Conservation (phyloP, 306 rosid species). For the Corylus heterophylla region DNA sequence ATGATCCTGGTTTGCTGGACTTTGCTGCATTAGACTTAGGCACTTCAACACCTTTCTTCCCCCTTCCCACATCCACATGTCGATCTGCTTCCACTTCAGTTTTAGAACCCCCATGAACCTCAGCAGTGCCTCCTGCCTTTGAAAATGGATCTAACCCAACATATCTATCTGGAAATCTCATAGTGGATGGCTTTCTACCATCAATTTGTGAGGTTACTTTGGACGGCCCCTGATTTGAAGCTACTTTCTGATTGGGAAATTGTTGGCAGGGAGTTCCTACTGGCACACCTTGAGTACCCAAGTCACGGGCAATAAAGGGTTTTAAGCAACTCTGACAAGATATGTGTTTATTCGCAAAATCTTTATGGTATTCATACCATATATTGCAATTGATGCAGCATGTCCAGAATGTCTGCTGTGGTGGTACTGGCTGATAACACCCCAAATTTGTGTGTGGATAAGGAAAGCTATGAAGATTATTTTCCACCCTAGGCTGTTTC, state of each 20-base stretch:
- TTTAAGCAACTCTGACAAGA: slow-evolving; percentile 60
- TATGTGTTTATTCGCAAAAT: slow-evolving; percentile 33
- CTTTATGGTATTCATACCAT: slow-evolving; percentile 55
- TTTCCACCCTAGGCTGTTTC: slow-evolving; percentile 27
- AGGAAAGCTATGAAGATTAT: slow-evolving; percentile 35
- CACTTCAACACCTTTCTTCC: slow-evolving; percentile 35
- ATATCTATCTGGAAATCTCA: slow-evolving; percentile 19
- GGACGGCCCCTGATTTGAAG: slow-evolving; percentile 36
- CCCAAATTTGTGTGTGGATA: slow-evolving; percentile 29
- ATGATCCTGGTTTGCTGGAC: slow-evolving; percentile 35
- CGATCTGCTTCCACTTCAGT: slow-evolving; percentile 38
- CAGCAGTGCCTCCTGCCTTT: slow-evolving; percentile 36
- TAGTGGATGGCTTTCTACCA: slow-evolving; percentile 26
- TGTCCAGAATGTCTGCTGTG: slow-evolving; percentile 67
- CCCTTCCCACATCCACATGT: slow-evolving; percentile 31
- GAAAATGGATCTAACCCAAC: slow-evolving; percentile 16
- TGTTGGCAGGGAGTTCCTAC: slow-evolving; percentile 28
- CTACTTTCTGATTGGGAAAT: slow-evolving; percentile 28
- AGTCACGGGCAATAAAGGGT: slow-evolving; percentile 49
- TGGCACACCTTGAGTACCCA: slow-evolving; percentile 30
- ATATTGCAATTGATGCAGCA: slow-evolving; percentile 54
- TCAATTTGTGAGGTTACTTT: slow-evolving; percentile 32
- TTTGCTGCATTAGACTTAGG: slow-evolving; percentile 39
- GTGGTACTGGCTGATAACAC: slow-evolving; percentile 36
- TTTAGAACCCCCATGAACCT: slow-evolving; percentile 28